A percentile compares a stretch with the other conserved stretches of the same genome.
phyloP scores from a whole-genome alignment of 169 alveolate genomes.

The Perkinsus marinus region DNA sequence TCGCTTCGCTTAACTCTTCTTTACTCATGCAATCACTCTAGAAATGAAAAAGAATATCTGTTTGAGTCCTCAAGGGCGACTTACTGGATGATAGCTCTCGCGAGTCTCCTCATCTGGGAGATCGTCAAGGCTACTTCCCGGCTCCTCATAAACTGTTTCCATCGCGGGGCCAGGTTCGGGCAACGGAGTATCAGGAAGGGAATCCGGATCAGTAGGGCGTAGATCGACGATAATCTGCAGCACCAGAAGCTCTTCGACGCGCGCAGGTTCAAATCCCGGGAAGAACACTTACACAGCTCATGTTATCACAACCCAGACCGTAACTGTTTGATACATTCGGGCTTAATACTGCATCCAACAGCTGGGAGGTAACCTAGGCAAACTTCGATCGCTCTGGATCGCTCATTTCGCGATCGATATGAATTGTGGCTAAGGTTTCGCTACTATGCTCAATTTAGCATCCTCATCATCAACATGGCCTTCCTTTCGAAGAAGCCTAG shows the following conservation, averaged over 20 bases:
- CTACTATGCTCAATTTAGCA: not conserved
- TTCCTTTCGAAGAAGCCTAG: not conserved
- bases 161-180: not conserved
- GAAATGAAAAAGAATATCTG: not conserved
- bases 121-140: not conserved
- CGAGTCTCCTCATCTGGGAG: not conserved
- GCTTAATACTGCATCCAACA: conserved; percentile 66
- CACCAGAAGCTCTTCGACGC: not conserved
- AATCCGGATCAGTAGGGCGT: not conserved
- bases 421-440: not conserved
- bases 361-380: not conserved
- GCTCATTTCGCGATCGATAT: too few relatives aligned
- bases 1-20: not conserved
- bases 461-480: not conserved
- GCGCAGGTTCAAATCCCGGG: not conserved
- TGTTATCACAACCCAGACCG: conserved; percentile 85
- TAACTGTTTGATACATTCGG: conserved; percentile 64
- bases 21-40: not conserved
- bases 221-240: not conserved
- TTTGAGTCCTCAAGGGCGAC: not conserved
- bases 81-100: not conserved
- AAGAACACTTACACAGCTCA: conserved; percentile 68
- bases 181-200: not conserved
- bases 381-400: too few relatives aligned
- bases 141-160: not conserved